A percentile compares a stretch with the other conserved stretches of the same genome.
phyloP scores from a whole-genome alignment of 208 protist genomes.

The Leishmania gerbilli region DNA sequence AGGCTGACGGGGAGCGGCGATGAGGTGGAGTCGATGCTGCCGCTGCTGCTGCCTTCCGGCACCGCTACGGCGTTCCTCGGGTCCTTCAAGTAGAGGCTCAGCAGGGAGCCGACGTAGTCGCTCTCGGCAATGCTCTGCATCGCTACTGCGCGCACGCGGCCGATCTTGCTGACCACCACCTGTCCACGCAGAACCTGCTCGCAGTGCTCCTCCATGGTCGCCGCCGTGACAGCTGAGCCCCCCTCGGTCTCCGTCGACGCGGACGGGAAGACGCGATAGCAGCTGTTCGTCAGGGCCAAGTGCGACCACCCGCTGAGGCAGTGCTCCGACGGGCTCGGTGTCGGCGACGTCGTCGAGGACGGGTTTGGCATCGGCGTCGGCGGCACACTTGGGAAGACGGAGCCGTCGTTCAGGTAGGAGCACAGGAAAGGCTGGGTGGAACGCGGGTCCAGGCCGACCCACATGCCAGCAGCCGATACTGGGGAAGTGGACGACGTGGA shows the following conservation, averaged over 20 bases:
- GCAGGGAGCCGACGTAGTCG: constrained; percentile 41
- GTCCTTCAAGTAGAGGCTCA: constrained; percentile 26
- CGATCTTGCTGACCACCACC: constrained; percentile 25
- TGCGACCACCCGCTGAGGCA: constrained; percentile 37
- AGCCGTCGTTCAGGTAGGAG: constrained; percentile 73
- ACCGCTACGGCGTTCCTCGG: not conserved
- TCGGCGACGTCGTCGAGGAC: constrained; percentile 2
- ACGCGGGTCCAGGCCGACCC: constrained; percentile 52
- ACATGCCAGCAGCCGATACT: constrained; percentile 16
- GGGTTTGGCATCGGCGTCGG: constrained; percentile 29
- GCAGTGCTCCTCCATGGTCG: constrained; percentile 50
- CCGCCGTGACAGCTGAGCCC: constrained; percentile 27
- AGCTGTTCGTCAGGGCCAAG: constrained; percentile 22
- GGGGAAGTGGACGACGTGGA: too few relatives aligned
- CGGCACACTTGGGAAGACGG: constrained; percentile 22
- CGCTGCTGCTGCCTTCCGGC: not conserved
- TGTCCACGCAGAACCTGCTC: constrained; percentile 29
- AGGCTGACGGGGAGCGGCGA: constrained; percentile 25
- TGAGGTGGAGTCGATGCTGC: not conserved
- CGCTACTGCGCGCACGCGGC: constrained; percentile 39
- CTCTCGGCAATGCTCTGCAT: constrained; percentile 52
- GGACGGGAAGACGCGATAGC: constrained; percentile 38
- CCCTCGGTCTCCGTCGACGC: not conserved
- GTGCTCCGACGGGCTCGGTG: constrained; percentile 5
- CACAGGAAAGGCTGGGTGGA: constrained; percentile 62